Evolutionary conservation across 768 basidiomycete genomes (phyloP).

Genomic region (Neoboletus subvelutipes): DNA sequence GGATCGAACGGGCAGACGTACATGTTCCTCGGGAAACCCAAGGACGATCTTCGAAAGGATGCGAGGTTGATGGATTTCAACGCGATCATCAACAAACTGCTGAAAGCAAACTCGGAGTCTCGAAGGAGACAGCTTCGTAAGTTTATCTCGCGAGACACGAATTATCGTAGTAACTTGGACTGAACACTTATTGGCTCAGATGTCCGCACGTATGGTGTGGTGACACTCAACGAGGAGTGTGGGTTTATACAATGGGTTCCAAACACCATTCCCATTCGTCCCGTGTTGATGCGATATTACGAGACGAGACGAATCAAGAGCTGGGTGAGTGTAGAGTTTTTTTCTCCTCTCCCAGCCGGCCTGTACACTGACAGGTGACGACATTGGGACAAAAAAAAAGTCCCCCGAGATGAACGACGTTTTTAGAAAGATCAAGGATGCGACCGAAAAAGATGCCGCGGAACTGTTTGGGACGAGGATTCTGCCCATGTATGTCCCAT

Average conservation of each 20-base stretch:
- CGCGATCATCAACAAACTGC: constrained; percentile 92
- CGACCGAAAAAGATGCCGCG: constrained; percentile 48
- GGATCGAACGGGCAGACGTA: constrained; percentile 84
- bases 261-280: constrained; percentile 82
- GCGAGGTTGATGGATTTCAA: constrained; percentile 98
- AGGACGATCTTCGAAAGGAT: constrained; percentile 96
- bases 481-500: constrained; percentile 50
- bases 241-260: constrained; percentile 99
- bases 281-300: constrained; percentile 70
- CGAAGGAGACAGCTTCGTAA: constrained; percentile 85
- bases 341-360: background rate
- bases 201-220: constrained; percentile 98
- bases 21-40: constrained; percentile 93
- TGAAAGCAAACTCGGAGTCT: constrained; percentile 93
- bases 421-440: constrained; percentile 53
- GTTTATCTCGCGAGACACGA: constrained; percentile 27
- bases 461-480: constrained; percentile 54
- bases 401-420: constrained; percentile 42
- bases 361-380: background rate
- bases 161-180: too few relatives aligned
- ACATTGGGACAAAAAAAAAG: constrained; percentile 32
- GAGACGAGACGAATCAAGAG: constrained; percentile 44
- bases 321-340: constrained; percentile 43
- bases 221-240: constrained; percentile 95
- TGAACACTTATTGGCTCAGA: constrained; percentile 36